These are phyloP conservation scores for Acacia concinna DNA, from an alignment of 331 rosid genomes.

Conservation along the genomic window DNA sequence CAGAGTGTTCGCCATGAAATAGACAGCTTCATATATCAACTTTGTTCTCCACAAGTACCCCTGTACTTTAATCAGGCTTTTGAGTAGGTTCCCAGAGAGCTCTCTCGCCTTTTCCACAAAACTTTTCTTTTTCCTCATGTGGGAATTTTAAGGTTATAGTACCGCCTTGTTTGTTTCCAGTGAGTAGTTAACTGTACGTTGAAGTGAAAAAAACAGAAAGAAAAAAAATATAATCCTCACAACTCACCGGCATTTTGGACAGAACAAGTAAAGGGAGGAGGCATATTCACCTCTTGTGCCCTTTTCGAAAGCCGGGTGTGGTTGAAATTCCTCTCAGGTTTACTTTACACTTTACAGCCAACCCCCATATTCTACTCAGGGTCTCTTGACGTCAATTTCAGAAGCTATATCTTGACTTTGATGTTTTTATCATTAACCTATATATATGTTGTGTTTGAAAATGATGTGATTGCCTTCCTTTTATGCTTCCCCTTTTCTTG, in stretches of 20 bases:
- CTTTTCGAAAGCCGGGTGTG: background rate
- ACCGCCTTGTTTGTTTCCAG: constrained; percentile 13
- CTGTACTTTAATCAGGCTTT: background rate
- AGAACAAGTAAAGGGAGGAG: background rate
- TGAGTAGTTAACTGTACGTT: background rate
- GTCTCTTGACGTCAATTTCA: background rate
- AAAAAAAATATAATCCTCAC: background rate
- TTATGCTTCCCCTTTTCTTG: background rate
- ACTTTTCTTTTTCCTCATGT: constrained; percentile 41
- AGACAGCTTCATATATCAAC: constrained; percentile 26
- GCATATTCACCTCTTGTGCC: constrained; percentile 33
- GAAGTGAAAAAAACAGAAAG: too few relatives aligned
- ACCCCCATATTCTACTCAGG: constrained; percentile 35
- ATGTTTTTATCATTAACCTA: constrained; percentile 15
- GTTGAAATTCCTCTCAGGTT: constrained; percentile 34
- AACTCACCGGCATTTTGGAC: background rate
- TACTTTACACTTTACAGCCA: constrained; percentile 69
- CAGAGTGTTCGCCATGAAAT: constrained; percentile 27
- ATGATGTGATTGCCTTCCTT: background rate
- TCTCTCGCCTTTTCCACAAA: constrained; percentile 12
- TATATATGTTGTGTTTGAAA: constrained; percentile 28
- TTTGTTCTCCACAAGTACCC: constrained; percentile 26
- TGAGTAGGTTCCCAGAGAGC: constrained; percentile 24
- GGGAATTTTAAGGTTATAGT: constrained; percentile 53
- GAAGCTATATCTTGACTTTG: constrained; percentile 17